Evolutionary conservation across 2,329 filamentous ascomycete genomes (phyloP), one percentile per base, ranked within the genome.

Genomic region (Trichoderma brevicompactum): DNA sequence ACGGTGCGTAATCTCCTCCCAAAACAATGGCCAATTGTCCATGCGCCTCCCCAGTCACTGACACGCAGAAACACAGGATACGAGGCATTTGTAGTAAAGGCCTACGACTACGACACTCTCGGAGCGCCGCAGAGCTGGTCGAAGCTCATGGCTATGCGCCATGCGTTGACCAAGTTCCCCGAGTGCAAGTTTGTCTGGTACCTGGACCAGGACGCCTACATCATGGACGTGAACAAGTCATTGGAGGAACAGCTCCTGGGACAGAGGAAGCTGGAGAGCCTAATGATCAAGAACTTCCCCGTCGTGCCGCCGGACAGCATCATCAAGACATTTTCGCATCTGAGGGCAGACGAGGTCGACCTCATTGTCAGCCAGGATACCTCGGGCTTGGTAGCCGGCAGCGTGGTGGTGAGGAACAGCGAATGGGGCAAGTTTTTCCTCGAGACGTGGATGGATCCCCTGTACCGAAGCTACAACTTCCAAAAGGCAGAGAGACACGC

Each of bases 221-320:
- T 99, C 74, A 96, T 97, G 91, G 91, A 95, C 75, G 89, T 91
- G 7, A 79, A 82, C 40, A 79, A 90, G 61, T 85, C 86, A 13
- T 79, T 98, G 40, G 87, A 92, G 69, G 82, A 86, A 1, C 86
- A 92, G 71, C 78, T 99, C 44, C 87, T 96, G 76, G 81, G 87
- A 10, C 79, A 87, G 10, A 80, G 81, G 60, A 86, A 82, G 64
- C 83, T 99, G 54, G 90, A 96, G 73, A 82, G 82, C 23, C 76
- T 91, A 65, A 97, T 98, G 92, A 86, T 95, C 71, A 90, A 88
- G 75, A 91, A 97, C 76, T 84, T 89, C 62, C 87, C 95, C 6
- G 88, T 99, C 58, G 94, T 98, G 8, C 95, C 94, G 2, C 95
- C 96, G 0, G 92, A 97, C 79, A 96, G 92, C 79, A 94, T 99